phyloP scores from a whole-genome alignment of 2,329 filamentous ascomycete species.

The Fusarium circinatum region DNA sequence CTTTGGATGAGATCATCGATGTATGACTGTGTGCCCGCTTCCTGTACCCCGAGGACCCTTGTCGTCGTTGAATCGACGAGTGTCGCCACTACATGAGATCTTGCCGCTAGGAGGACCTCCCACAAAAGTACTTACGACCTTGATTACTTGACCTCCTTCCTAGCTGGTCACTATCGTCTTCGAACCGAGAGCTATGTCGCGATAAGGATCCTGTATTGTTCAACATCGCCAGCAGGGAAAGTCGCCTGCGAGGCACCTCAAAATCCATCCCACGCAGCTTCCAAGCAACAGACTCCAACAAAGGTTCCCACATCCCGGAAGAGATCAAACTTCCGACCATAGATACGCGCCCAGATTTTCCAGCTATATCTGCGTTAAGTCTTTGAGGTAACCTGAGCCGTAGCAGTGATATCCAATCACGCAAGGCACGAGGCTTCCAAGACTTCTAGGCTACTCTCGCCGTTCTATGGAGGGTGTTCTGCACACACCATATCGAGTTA shows the following conservation, averaged over 20 bases:
- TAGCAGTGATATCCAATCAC: neutral
- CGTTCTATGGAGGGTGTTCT: neutral
- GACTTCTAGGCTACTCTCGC: conserved; percentile 10
- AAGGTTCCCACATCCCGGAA: conserved; percentile 7
- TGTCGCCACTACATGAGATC: conserved; percentile 7
- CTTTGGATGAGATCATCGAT: conserved; percentile 25
- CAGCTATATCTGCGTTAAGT: neutral
- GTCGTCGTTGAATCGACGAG: neutral
- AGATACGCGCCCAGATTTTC: neutral
- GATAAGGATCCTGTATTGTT: conserved; percentile 22
- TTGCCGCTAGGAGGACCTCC: neutral
- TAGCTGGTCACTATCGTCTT: conserved; percentile 19
- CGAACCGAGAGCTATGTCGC: conserved; percentile 4
- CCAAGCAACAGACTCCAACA: neutral
- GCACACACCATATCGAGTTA: neutral
- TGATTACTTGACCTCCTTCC: conserved; percentile 31
- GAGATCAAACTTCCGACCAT: neutral
- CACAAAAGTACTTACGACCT: conserved; percentile 34
- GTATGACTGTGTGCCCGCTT: neutral
- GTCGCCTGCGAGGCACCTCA: neutral
- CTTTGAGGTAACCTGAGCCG: neutral
- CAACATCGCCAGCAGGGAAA: neutral
- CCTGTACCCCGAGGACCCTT: conserved; percentile 17
- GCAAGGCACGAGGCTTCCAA: neutral
- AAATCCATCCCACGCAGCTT: neutral